phyloP scores from a whole-genome alignment of 2,329 filamentous ascomycete genomes.

The Neopestalotiopsis sp. region DNA sequence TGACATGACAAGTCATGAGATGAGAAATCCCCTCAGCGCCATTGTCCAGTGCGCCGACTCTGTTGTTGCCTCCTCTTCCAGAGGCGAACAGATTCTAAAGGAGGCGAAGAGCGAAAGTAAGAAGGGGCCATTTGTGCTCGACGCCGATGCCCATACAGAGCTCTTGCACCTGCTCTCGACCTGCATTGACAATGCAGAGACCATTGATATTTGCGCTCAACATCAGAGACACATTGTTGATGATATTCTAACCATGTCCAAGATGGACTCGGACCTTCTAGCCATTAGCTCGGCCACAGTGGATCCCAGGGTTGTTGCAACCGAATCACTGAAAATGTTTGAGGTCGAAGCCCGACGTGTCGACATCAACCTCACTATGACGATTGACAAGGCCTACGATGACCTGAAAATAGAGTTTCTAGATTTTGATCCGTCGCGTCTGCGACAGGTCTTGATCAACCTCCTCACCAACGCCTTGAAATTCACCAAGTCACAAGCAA shows the following conservation, averaged over 20 bases:
- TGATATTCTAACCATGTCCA: slow-evolving; percentile 68
- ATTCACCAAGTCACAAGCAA: slow-evolving; percentile 64
- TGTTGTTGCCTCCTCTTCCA: slow-evolving; percentile 58
- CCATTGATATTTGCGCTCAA: slow-evolving; percentile 78
- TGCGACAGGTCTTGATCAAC: slow-evolving; percentile 79
- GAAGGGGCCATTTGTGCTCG: background rate
- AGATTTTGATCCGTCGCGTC: slow-evolving; percentile 72
- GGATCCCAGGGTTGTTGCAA: slow-evolving; percentile 68
- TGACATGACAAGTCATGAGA: slow-evolving; percentile 75
- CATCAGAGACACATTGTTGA: slow-evolving; percentile 76
- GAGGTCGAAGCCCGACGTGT: slow-evolving; percentile 74
- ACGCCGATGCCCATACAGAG: slow-evolving; percentile 11
- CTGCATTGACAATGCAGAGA: slow-evolving; percentile 78
- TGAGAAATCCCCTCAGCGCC: slow-evolving; percentile 75
- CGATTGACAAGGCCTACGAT: slow-evolving; percentile 68
- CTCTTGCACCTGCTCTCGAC: slow-evolving; percentile 77
- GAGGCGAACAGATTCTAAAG: slow-evolving; percentile 44
- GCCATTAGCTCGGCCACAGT: slow-evolving; percentile 71
- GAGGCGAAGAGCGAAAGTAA: background rate
- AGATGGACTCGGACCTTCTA: slow-evolving; percentile 72
- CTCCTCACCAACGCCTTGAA: slow-evolving; percentile 70
- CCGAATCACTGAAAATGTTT: slow-evolving; percentile 76
- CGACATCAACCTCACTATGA: slow-evolving; percentile 71
- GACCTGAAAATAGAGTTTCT: slow-evolving; percentile 70
- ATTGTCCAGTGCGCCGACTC: slow-evolving; percentile 78